Evolutionary conservation across 169 alveolate genomes (phyloP).

Genomic region (Toxoplasma gondii): DNA sequence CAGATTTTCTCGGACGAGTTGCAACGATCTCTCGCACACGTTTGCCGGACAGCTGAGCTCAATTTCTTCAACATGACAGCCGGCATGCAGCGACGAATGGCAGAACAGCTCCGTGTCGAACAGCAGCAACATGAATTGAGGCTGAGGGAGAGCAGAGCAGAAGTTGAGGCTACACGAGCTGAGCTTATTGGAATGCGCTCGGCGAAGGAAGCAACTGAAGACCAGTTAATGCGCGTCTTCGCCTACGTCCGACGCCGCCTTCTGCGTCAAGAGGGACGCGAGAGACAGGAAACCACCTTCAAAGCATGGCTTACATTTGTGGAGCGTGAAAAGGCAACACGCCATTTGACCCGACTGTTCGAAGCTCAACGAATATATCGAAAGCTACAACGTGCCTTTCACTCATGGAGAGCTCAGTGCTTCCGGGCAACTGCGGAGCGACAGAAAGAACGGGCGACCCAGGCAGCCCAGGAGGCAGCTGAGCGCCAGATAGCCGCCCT

Average conservation of each 20-base stretch:
- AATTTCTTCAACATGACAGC: background rate
- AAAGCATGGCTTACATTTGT: background rate
- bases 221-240: background rate
- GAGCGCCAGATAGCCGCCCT: background rate
- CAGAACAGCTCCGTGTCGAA: background rate
- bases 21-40: background rate
- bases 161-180: constrained; percentile 5
- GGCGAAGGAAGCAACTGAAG: constrained; percentile 32
- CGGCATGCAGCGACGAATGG: background rate
- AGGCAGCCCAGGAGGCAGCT: background rate
- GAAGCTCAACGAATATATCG: background rate
- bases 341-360: background rate
- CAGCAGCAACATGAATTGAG: background rate
- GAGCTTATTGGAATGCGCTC: background rate
- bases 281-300: background rate
- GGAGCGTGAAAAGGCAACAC: background rate
- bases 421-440: background rate
- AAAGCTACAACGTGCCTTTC: background rate
- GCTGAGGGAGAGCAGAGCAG: background rate
- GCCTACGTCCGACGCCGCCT: background rate
- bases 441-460: background rate
- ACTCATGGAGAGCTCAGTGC: background rate
- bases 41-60: background rate
- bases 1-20: background rate
- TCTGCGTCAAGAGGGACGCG: constrained; percentile 22